Percentiles rank a stretch among this genome's conserved stretches.
Conservation (phyloP, 805 yeast species). For the Candida multigemmis region DNA sequence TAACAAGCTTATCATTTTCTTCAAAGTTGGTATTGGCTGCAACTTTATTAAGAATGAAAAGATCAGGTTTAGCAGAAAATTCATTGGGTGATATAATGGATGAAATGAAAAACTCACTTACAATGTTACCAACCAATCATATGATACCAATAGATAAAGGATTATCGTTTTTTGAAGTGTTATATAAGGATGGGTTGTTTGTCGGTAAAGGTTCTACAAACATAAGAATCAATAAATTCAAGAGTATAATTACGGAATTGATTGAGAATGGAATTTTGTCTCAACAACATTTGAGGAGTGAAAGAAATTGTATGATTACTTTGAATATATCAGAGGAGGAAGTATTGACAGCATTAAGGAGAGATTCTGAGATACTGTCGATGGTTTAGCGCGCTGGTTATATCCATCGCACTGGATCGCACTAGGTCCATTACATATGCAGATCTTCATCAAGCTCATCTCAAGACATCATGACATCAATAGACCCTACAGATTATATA, state of each 20-base stretch:
- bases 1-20: slow-evolving; percentile 54
- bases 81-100: slow-evolving; percentile 70
- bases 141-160: slow-evolving; percentile 3
- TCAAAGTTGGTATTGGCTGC: slow-evolving; percentile 70
- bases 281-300: slow-evolving; percentile 60
- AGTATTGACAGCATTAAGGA: slow-evolving; percentile 47
- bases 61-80: slow-evolving; percentile 65
- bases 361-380: slow-evolving; percentile 29
- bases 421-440: background rate
- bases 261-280: slow-evolving; percentile 71
- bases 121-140: slow-evolving; percentile 31
- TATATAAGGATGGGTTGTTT: slow-evolving; percentile 14
- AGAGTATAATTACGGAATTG: slow-evolving; percentile 55
- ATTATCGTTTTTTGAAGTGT: slow-evolving; percentile 9
- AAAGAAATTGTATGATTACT: slow-evolving; percentile 55
- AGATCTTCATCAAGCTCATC: too few relatives aligned
- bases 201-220: slow-evolving; percentile 14
- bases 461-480: slow-evolving; percentile 17
- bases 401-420: slow-evolving; percentile 1
- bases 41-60: slow-evolving; percentile 50
- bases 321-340: slow-evolving; percentile 68
- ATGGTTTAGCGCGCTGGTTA: background rate
- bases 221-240: slow-evolving; percentile 51
- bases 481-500: slow-evolving; percentile 43
- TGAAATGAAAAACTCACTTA: slow-evolving; percentile 50